Conservation (phyloP, 768 basidiomycete genomes). For the Rhizopogon vesiculosus region DNA sequence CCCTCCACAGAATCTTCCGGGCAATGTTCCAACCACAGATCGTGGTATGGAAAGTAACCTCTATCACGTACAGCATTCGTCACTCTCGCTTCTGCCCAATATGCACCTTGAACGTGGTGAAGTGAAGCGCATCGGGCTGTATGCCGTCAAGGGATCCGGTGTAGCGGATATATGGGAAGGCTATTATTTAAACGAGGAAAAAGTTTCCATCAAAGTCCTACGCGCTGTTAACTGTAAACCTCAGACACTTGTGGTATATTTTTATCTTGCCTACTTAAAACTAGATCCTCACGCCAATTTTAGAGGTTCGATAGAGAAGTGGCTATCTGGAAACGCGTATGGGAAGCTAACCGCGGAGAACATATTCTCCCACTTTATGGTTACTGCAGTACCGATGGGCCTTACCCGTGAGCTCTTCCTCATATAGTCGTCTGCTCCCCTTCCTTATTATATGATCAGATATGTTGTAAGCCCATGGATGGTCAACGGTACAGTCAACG, state of each 20-base stretch:
- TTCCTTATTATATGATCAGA: constrained; percentile 21
- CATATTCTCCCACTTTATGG: constrained; percentile 57
- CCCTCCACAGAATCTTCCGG: constrained; percentile 15
- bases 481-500: constrained; percentile 43
- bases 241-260: constrained; percentile 35
- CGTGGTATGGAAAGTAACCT: constrained; percentile 44
- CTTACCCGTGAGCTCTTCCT: constrained; percentile 41
- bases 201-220: constrained; percentile 53
- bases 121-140: constrained; percentile 42
- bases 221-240: constrained; percentile 47
- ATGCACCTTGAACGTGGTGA: constrained; percentile 49
- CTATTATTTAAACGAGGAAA: constrained; percentile 46
- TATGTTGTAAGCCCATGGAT: constrained; percentile 61
- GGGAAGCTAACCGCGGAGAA: constrained; percentile 45
- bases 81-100: constrained; percentile 43
- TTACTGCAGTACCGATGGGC: constrained; percentile 50
- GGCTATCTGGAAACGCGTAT: constrained; percentile 49
- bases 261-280: not conserved
- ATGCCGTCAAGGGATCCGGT: constrained; percentile 47
- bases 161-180: constrained; percentile 57
- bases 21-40: constrained; percentile 21
- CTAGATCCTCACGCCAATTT: not conserved
- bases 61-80: constrained; percentile 44
- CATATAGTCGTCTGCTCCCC: not conserved
- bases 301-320: constrained; percentile 52